Conservation (phyloP, 352 stramenopile genomes). For the Pythium periplocum region DNA sequence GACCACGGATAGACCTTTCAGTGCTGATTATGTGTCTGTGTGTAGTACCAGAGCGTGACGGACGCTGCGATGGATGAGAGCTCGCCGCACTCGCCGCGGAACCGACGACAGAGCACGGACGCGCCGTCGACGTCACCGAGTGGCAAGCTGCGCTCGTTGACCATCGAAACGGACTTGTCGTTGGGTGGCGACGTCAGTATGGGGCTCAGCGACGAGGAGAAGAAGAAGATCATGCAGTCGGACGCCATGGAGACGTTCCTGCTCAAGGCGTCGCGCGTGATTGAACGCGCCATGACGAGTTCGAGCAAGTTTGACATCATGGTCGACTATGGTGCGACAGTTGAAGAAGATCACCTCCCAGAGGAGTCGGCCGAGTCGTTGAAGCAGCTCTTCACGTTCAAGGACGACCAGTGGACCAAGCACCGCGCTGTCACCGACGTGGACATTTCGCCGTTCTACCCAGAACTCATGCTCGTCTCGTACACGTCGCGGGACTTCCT, state of each 20-base stretch:
- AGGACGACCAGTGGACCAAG: constrained; percentile 78
- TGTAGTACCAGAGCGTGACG: constrained; percentile 15
- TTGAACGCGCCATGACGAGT: constrained; percentile 76
- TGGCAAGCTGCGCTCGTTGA: constrained; percentile 27
- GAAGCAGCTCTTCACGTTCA: constrained; percentile 69
- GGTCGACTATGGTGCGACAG: constrained; percentile 75
- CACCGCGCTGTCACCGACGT: constrained; percentile 79
- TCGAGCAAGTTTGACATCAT: constrained; percentile 80
- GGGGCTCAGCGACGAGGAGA: constrained; percentile 49
- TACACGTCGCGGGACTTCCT: constrained; percentile 70
- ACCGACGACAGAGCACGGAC: constrained; percentile 24
- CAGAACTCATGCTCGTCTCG: constrained; percentile 63
- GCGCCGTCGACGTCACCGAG: constrained; percentile 33
- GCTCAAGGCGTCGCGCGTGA: constrained; percentile 64
- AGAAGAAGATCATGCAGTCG: constrained; percentile 61
- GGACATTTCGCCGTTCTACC: constrained; percentile 80
- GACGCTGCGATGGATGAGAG: constrained; percentile 15
- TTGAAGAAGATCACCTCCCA: constrained; percentile 47
- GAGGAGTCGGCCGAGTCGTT: constrained; percentile 62
- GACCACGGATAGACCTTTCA: no score
- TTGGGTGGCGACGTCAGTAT: constrained; percentile 17
- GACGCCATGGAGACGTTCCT: constrained; percentile 77
- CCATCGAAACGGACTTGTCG: constrained; percentile 41
- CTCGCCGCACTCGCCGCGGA: constrained; percentile 25
- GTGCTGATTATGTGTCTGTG: not conserved